Conservation (phyloP, 164 flowering plant genomes). For the Sedum album region DNA sequence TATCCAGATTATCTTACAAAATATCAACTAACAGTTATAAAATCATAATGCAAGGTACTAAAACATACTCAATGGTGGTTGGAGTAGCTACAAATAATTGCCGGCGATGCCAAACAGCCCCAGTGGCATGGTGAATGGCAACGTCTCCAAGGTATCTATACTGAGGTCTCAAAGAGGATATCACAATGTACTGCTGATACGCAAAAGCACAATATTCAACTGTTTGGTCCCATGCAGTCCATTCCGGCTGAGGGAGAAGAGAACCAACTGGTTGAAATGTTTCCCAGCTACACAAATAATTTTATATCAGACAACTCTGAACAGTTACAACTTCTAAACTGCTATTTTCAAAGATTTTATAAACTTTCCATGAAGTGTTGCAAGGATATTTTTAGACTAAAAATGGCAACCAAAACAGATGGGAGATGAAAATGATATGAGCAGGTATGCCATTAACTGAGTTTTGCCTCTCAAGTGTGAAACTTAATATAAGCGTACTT, state of each 20-base stretch:
- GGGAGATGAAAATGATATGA: background rate
- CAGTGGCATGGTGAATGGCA: constrained; percentile 88
- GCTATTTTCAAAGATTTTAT: background rate
- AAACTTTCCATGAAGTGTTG: background rate
- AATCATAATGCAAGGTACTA: background rate
- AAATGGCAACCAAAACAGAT: background rate
- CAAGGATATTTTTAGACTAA: background rate
- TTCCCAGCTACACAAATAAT: constrained; percentile 77
- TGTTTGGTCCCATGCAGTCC: constrained; percentile 99
- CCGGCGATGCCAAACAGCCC: constrained; percentile 98
- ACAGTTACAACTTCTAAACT: background rate
- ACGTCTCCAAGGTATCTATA: constrained; percentile 97
- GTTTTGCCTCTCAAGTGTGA: background rate
- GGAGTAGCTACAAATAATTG: constrained; percentile 96
- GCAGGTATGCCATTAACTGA: background rate
- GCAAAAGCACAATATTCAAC: constrained; percentile 99
- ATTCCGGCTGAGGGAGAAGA: constrained; percentile 96
- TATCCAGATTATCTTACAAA: background rate
- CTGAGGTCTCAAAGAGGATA: constrained; percentile 93
- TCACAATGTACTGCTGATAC: constrained; percentile 78
- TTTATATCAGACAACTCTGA: constrained; percentile 6
- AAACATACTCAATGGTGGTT: constrained; percentile 81
- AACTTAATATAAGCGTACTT: background rate
- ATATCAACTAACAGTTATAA: background rate
- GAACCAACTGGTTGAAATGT: constrained; percentile 89